phyloP scores from a whole-genome alignment of 2,329 filamentous ascomycete species.

The Claviceps cyperi region DNA sequence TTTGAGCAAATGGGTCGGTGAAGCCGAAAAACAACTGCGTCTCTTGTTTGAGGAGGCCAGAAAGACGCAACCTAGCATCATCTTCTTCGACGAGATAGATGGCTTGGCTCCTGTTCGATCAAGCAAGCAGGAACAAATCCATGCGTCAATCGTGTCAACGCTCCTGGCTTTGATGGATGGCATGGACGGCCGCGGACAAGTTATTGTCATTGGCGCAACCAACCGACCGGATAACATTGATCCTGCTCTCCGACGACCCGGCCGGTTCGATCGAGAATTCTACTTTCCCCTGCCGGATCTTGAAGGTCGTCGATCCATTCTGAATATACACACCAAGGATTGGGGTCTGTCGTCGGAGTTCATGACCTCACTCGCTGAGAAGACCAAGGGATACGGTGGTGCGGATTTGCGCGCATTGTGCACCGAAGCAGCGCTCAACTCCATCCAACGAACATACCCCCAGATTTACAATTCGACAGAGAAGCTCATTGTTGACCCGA shows the following conservation, averaged over 20 bases:
- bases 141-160: conserved; percentile 92
- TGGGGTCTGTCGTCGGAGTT: conserved; percentile 75
- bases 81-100: conserved; percentile 99
- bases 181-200: conserved; percentile 95
- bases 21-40: conserved; percentile 88
- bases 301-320: conserved; percentile 66
- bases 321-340: conserved; percentile 88
- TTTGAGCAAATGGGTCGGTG: conserved; percentile 96
- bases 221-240: conserved; percentile 95
- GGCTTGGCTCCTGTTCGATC: conserved; percentile 89
- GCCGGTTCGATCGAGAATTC: conserved; percentile 93
- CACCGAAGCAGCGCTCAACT: conserved; percentile 89
- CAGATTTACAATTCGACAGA: conserved; percentile 88
- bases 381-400: conserved; percentile 94
- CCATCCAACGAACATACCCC: conserved; percentile 87
- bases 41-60: conserved; percentile 90
- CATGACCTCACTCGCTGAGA: conserved; percentile 69
- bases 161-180: conserved; percentile 92
- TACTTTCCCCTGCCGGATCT: conserved; percentile 88
- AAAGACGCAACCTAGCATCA: conserved; percentile 94
- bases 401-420: conserved; percentile 87
- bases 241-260: conserved; percentile 82
- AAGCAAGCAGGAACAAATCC: conserved; percentile 97
- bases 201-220: conserved; percentile 97
- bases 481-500: conserved; percentile 77